These are phyloP conservation scores for Eragrostis curvula DNA, from an alignment of 176 grass and related monocot genomes.

Conservation along the genomic window DNA sequence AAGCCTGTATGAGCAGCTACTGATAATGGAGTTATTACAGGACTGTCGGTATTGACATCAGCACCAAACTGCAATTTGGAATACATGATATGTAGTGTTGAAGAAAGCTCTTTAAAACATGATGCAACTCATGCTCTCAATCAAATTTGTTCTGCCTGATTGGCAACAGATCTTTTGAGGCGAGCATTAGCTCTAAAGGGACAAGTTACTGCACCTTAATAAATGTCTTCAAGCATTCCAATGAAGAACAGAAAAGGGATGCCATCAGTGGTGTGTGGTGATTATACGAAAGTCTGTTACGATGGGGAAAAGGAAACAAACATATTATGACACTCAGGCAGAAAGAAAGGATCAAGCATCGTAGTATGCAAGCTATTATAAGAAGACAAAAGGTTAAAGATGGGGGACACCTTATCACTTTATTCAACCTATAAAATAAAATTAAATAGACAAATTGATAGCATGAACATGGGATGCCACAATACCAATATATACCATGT, in stretches of 20 bases:
- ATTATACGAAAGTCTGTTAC: background rate
- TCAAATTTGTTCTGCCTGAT: background rate
- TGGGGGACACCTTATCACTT: background rate
- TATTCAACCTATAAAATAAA: background rate
- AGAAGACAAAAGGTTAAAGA: slow-evolving; percentile 6
- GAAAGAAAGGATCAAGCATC: background rate
- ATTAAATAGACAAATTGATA: background rate
- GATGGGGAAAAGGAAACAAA: background rate
- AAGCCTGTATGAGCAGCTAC: slow-evolving; percentile 1
- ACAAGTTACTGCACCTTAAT: background rate
- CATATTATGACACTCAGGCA: background rate
- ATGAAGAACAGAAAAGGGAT: slow-evolving; percentile 14
- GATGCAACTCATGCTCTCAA: background rate
- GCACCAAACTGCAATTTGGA: slow-evolving; percentile 32
- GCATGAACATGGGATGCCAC: background rate
- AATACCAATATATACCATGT: background rate
- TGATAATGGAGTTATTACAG: slow-evolving; percentile 22
- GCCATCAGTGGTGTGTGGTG: slow-evolving; percentile 15
- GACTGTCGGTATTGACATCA: slow-evolving; percentile 35
- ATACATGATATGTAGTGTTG: too few species aligned
- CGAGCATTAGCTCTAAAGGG: background rate
- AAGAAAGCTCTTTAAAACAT: too few species aligned
- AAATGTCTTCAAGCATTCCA: slow-evolving; percentile 25
- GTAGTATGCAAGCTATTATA: background rate
- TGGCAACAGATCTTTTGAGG: background rate